Evolutionary conservation across 345 rosid species (phyloP).

Genomic region (Barbarea vulgaris): DNA sequence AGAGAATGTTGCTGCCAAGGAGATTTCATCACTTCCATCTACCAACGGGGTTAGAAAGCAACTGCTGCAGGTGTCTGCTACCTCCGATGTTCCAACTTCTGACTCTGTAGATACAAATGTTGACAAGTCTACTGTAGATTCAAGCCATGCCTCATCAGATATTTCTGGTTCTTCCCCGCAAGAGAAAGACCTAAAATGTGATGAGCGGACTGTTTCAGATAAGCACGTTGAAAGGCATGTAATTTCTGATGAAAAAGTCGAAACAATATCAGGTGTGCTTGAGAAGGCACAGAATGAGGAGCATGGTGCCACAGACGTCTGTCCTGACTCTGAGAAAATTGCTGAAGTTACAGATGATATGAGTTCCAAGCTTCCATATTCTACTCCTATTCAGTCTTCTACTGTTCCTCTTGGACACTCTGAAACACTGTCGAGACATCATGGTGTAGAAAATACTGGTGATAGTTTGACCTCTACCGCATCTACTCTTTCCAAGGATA

Average conservation of each 20-base stretch:
- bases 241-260: slow-evolving; percentile 36
- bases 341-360: slow-evolving; percentile 39
- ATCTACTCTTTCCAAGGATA: slow-evolving; percentile 52
- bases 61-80: slow-evolving; percentile 34
- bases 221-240: slow-evolving; percentile 30
- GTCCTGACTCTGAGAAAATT: slow-evolving; percentile 28
- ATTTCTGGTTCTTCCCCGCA: slow-evolving; percentile 37
- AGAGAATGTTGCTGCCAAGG: slow-evolving; percentile 38
- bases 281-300: slow-evolving; percentile 34
- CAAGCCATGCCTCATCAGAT: slow-evolving; percentile 39
- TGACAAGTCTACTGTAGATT: slow-evolving; percentile 40
- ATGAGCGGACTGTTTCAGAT: slow-evolving; percentile 39
- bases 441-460: slow-evolving; percentile 39
- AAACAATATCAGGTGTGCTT: slow-evolving; percentile 35
- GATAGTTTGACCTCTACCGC: slow-evolving; percentile 37
- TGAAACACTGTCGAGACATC: slow-evolving; percentile 37
- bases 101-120: slow-evolving; percentile 41
- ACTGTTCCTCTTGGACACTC: slow-evolving; percentile 40
- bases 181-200: slow-evolving; percentile 38
- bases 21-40: slow-evolving; percentile 29
- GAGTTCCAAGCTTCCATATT: slow-evolving; percentile 36
- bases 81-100: slow-evolving; percentile 31
- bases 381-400: slow-evolving; percentile 44
- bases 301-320: slow-evolving; percentile 37
- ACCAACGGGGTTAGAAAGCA: slow-evolving; percentile 37